Evolutionary conservation across 768 basidiomycete genomes (phyloP).

Genomic region (Leccinum imitatum): DNA sequence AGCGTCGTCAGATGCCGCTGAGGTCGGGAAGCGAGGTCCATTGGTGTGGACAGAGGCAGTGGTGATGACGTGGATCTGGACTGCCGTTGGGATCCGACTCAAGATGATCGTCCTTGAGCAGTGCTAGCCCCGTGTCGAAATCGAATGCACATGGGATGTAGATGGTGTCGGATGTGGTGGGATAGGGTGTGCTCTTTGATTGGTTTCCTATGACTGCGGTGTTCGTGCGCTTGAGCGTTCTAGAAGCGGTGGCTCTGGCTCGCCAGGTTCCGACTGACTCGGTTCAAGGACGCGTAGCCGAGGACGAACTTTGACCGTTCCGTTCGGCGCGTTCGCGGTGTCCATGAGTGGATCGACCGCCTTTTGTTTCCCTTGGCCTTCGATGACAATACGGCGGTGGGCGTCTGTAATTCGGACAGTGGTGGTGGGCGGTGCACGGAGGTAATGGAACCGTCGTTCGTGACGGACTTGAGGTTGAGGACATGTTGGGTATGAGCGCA

Average conservation of each 20-base stretch:
- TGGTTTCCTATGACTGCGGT: constrained; percentile 8
- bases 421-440: constrained; percentile 9
- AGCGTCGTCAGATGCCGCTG: constrained; percentile 42
- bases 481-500: constrained; percentile 55
- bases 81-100: constrained; percentile 28
- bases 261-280: constrained; percentile 4
- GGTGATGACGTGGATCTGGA: constrained; percentile 4
- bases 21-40: constrained; percentile 27
- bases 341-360: constrained; percentile 20
- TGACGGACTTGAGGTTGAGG: constrained; percentile 39
- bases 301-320: constrained; percentile 9
- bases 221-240: constrained; percentile 29
- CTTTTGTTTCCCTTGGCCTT: constrained; percentile 35
- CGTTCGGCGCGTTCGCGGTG: constrained; percentile 11
- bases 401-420: constrained; percentile 2
- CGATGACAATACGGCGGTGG: constrained; percentile 14
- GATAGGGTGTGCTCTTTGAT: constrained; percentile 2
- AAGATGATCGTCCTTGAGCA: constrained; percentile 40
- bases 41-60: constrained; percentile 35
- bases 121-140: constrained; percentile 53
- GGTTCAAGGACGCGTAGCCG: constrained; percentile 4
- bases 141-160: constrained; percentile 48
- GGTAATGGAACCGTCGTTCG: constrained; percentile 11
- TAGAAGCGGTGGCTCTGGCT: constrained; percentile 9
- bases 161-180: constrained; percentile 43